Percentiles rank a stretch among this genome's conserved stretches.
Conservation (phyloP, 805 yeast species). For the Starmerella bombi region DNA sequence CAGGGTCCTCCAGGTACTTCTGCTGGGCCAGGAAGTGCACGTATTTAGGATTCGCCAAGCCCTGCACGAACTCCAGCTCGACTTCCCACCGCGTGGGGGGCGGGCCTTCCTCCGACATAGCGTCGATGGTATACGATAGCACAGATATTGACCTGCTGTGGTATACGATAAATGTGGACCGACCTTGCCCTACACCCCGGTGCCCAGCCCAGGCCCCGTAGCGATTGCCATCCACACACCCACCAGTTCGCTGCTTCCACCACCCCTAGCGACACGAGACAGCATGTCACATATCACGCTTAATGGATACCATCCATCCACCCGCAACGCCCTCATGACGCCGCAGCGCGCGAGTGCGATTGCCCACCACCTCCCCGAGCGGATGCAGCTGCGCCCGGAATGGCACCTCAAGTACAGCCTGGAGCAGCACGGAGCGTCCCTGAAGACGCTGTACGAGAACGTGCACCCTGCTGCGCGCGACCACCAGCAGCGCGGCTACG, state of each 20-base stretch:
- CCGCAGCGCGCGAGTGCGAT: constrained; percentile 59
- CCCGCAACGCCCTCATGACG: constrained; percentile 47
- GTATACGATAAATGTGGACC: no score
- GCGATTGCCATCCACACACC: no score
- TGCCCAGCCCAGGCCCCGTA: no score
- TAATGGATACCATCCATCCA: constrained; percentile 45
- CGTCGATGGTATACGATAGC: not conserved
- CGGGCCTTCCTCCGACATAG: constrained; percentile 26
- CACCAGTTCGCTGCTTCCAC: no score
- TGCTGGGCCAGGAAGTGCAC: constrained; percentile 77
- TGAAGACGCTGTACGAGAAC: constrained; percentile 58
- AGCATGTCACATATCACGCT: constrained; percentile 25
- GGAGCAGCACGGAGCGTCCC: constrained; percentile 84
- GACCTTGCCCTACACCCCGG: no score
- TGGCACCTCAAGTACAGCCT: constrained; percentile 76
- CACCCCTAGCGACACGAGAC: not conserved
- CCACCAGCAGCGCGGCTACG: constrained; percentile 43
- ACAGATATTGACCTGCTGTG: no score
- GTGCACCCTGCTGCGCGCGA: constrained; percentile 36
- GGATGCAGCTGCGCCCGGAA: constrained; percentile 60
- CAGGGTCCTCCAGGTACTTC: constrained; percentile 54
- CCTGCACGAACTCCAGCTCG: constrained; percentile 87
- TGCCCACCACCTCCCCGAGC: constrained; percentile 57
- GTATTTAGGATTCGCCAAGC: constrained; percentile 80
- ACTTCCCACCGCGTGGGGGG: constrained; percentile 58